These are phyloP conservation scores for Monosporascus sp. DNA, from an alignment of 2,329 filamentous ascomycete species.

Conservation along the genomic window DNA sequence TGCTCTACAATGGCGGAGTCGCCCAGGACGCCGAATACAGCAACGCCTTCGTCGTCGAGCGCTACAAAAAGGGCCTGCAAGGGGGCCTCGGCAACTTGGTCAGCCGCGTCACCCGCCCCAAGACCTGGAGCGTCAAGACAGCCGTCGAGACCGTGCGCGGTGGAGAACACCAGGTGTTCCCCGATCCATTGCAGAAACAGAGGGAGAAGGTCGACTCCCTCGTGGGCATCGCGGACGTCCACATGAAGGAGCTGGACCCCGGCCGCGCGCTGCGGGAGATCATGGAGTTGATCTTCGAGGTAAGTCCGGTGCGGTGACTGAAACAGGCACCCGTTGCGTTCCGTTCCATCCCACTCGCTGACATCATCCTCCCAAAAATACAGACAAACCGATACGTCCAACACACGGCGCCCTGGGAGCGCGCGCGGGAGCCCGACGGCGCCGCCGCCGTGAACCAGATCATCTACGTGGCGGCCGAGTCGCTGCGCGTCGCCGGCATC, in stretches of 20 bases:
- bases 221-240: conserved; percentile 35
- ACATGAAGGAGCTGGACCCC: conserved; percentile 62
- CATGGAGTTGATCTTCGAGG: conserved; percentile 56
- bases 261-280: conserved; percentile 60
- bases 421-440: conserved; percentile 33
- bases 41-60: conserved; percentile 67
- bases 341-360: neutral
- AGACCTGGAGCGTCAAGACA: conserved; percentile 62
- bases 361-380: neutral
- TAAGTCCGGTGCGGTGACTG: conserved; percentile 27
- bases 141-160: conserved; percentile 40
- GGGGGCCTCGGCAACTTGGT: conserved; percentile 75
- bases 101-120: conserved; percentile 62
- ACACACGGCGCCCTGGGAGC: conserved; percentile 62
- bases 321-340: neutral
- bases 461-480: conserved; percentile 69
- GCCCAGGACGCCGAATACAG: conserved; percentile 77
- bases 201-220: conserved; percentile 35
- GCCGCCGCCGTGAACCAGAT: conserved; percentile 44
- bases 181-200: conserved; percentile 29
- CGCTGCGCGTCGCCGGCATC: conserved; percentile 74
- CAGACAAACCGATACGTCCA: conserved; percentile 66
- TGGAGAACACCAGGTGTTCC: conserved; percentile 4
- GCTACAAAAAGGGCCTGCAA: conserved; percentile 77
- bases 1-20: conserved; percentile 75